Evolutionary conservation across 345 rosid genomes (phyloP).

Genomic region (Geranium brycei): DNA sequence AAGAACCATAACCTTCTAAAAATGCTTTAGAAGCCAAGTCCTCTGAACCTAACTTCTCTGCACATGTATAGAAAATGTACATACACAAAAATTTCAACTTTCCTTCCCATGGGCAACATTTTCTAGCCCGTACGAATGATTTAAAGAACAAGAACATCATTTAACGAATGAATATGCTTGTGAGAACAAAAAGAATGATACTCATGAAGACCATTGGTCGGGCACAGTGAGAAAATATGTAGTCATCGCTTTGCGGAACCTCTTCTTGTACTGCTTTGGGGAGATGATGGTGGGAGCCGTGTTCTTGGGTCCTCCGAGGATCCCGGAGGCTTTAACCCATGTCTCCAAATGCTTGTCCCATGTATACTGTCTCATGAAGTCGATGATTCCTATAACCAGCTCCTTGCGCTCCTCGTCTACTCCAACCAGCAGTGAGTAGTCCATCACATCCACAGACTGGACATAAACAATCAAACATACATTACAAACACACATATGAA

Average conservation of each 20-base stretch:
- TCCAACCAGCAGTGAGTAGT: slow-evolving; percentile 93
- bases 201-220: slow-evolving; percentile 63
- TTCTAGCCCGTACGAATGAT: no score
- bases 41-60: no score
- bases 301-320: slow-evolving; percentile 74
- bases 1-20: no score
- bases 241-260: slow-evolving; percentile 94
- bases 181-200: no score
- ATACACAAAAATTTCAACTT: no score
- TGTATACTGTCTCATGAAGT: slow-evolving; percentile 95
- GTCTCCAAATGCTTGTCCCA: slow-evolving; percentile 99
- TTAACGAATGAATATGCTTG: no score
- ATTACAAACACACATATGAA: no score
- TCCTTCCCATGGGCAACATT: no score
- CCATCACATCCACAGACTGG: slow-evolving; percentile 85
- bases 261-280: slow-evolving; percentile 82
- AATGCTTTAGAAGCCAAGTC: no score
- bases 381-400: slow-evolving; percentile 88
- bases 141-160: no score
- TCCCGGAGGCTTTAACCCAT: slow-evolving; percentile 86
- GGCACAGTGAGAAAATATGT: slow-evolving; percentile 87
- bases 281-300: slow-evolving; percentile 80
- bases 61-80: no score
- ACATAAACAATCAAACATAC: no score
- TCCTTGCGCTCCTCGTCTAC: slow-evolving; percentile 79